These are phyloP conservation scores for Phialophora expanda DNA, from an alignment of 2,329 filamentous ascomycete genomes.

Conservation along the genomic window DNA sequence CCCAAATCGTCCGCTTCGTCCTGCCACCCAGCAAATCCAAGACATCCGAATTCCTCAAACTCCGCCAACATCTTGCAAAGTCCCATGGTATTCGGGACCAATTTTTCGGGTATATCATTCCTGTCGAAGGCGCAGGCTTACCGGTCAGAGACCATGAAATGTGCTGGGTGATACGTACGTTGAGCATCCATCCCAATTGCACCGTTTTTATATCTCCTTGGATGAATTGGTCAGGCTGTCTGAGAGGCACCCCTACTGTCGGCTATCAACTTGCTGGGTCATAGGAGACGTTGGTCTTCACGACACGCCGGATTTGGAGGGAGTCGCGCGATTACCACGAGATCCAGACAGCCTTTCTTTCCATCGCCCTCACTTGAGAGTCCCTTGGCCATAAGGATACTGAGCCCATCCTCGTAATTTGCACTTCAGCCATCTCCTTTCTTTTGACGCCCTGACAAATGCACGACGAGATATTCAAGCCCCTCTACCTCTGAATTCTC, in stretches of 20 bases:
- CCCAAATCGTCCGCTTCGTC: slow-evolving; percentile 26
- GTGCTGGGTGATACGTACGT: slow-evolving; percentile 28
- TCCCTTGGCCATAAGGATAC: too few species aligned
- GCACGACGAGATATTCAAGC: too few species aligned
- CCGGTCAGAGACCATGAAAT: slow-evolving; percentile 15
- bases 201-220: too few species aligned
- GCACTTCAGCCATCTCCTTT: too few species aligned
- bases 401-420: too few species aligned
- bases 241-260: too few species aligned
- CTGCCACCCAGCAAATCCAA: slow-evolving; percentile 19
- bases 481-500: too few species aligned
- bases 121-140: slow-evolving; percentile 3
- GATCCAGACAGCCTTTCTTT: too few species aligned
- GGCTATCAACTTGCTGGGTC: too few species aligned
- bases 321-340: background rate
- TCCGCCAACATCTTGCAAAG: slow-evolving; percentile 17
- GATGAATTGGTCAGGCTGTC: too few species aligned
- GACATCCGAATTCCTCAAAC: slow-evolving; percentile 11
- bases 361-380: too few species aligned
- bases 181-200: background rate
- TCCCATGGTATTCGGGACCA: slow-evolving; percentile 6
- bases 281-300: background rate
- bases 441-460: too few species aligned
- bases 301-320: background rate
- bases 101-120: slow-evolving; percentile 17